Conservation (phyloP, 1,284 basidiomycete genomes). For the Sutorius eximius region DNA sequence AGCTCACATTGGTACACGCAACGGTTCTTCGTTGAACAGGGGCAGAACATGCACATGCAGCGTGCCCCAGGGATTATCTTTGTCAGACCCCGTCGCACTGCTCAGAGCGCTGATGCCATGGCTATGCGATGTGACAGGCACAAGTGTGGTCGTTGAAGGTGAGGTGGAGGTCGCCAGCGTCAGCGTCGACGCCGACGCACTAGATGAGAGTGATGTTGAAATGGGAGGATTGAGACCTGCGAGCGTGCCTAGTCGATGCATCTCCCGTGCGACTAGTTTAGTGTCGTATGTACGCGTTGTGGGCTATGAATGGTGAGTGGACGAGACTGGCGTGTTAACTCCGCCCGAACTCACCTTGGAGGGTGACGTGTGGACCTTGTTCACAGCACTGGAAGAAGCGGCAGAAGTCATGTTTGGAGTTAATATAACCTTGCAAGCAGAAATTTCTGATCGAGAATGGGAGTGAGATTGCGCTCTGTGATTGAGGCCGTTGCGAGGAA, state of each 20-base stretch:
- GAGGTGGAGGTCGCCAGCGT: slow-evolving; percentile 31
- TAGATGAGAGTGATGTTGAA: slow-evolving; percentile 40
- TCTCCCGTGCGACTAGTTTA: slow-evolving; percentile 71
- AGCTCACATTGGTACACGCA: slow-evolving; percentile 81
- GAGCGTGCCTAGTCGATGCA: slow-evolving; percentile 71
- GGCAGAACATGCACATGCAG: slow-evolving; percentile 87
- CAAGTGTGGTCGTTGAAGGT: slow-evolving; percentile 24
- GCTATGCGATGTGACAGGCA: slow-evolving; percentile 19
- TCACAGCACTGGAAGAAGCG: slow-evolving; percentile 25
- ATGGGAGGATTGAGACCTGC: slow-evolving; percentile 44
- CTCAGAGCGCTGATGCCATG: slow-evolving; percentile 25
- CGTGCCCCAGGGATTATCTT: slow-evolving; percentile 74
- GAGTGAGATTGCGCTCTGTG: slow-evolving; percentile 9
- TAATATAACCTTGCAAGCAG: slow-evolving; percentile 9
- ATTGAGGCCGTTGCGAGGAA: slow-evolving; percentile 9
- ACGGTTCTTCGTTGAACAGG: slow-evolving; percentile 87
- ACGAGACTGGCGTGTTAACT: slow-evolving; percentile 10
- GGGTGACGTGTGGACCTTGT: slow-evolving; percentile 54
- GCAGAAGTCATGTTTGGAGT: slow-evolving; percentile 26
- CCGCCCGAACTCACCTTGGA: slow-evolving; percentile 54
- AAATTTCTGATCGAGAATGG: slow-evolving; percentile 21
- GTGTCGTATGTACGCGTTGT: slow-evolving; percentile 69
- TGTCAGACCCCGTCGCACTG: slow-evolving; percentile 20
- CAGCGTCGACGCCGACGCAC: slow-evolving; percentile 38
- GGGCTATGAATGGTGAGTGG: slow-evolving; percentile 37